Evolutionary conservation across 23 red algal genomes (phyloP).

Genomic region (Gracilaria domingensis): DNA sequence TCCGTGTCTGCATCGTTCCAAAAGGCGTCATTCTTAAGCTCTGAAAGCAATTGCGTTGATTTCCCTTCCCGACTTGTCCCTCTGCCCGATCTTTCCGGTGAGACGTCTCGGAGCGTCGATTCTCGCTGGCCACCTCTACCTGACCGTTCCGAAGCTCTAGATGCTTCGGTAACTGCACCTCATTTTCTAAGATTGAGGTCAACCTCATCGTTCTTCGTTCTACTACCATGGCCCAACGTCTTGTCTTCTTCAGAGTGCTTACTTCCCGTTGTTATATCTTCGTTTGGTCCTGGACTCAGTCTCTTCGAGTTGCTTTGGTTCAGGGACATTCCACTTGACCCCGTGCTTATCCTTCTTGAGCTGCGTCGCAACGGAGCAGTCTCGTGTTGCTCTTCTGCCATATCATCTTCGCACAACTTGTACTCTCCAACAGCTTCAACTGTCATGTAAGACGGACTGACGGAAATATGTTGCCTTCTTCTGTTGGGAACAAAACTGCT

Average conservation of each 20-base stretch:
- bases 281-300: background rate
- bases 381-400: background rate
- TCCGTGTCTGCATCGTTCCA: conserved; percentile 65
- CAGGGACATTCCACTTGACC: background rate
- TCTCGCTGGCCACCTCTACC: background rate
- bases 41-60: conserved; percentile 1
- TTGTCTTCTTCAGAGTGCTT: background rate
- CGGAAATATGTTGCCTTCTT: conserved; percentile 11
- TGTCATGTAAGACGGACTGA: conserved; percentile 18
- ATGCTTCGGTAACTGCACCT: background rate
- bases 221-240: background rate
- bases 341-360: conserved; percentile 13
- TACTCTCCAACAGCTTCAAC: conserved; percentile 31
- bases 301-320: background rate
- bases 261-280: background rate
- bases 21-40: conserved; percentile 47
- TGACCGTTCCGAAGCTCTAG: background rate
- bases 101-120: background rate
- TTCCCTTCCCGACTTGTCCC: background rate
- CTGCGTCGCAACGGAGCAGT: background rate
- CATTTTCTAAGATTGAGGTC: background rate
- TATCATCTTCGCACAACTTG: conserved; percentile 36
- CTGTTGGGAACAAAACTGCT: conserved; percentile 39
- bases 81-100: background rate
- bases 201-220: background rate